phyloP scores from a whole-genome alignment of 2,329 filamentous ascomycete species.

The Calonectria pseudoreteaudii region DNA sequence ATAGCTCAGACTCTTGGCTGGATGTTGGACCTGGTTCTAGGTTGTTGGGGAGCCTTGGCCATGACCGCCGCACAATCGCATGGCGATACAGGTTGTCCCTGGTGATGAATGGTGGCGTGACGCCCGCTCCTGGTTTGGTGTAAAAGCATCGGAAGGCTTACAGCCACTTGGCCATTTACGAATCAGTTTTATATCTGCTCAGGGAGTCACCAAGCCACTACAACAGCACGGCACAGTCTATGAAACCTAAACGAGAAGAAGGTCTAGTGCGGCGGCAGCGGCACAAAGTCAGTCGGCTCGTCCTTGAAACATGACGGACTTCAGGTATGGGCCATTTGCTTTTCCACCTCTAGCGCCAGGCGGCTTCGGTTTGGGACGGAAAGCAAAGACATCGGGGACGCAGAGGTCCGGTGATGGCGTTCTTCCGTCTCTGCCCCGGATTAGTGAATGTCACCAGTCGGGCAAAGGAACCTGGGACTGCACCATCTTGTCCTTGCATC shows the following conservation, averaged over 20 bases:
- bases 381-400: not conserved
- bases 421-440: constrained; percentile 5
- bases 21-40: not conserved
- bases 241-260: constrained; percentile 4
- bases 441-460: constrained; percentile 13
- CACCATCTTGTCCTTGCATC: constrained; percentile 14
- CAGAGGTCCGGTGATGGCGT: constrained; percentile 4
- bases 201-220: constrained; percentile 6
- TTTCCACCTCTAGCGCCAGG: not conserved
- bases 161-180: constrained; percentile 12
- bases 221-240: not conserved
- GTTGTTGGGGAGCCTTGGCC: not conserved
- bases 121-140: not conserved
- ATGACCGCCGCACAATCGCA: not conserved
- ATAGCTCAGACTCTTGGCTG: not conserved
- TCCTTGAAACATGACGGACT: constrained; percentile 5
- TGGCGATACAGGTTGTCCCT: not conserved
- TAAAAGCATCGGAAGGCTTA: constrained; percentile 1
- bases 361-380: not conserved
- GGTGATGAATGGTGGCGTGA: constrained; percentile 15
- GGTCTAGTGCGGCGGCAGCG: not conserved
- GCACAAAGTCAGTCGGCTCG: not conserved
- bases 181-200: constrained; percentile 10
- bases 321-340: not conserved
- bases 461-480: not conserved